Conservation (phyloP, 2,329 filamentous ascomycete species). For the Arthrobotrys pseudoclavata region DNA sequence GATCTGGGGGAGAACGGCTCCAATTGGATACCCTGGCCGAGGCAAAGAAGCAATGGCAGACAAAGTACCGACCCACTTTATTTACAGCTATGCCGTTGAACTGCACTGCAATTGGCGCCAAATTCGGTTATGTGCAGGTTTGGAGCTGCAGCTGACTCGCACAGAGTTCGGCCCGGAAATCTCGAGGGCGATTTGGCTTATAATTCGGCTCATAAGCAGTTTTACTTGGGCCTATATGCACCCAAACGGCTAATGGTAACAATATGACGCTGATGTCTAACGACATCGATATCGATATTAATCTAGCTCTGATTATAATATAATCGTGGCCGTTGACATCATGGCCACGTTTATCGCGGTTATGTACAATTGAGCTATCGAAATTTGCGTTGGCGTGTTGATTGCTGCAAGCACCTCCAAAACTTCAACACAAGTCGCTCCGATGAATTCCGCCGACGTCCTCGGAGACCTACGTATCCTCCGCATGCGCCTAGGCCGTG, state of each 20-base stretch:
- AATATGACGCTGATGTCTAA: too few species aligned
- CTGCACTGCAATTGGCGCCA: slow-evolving; percentile 10
- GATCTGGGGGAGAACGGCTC: slow-evolving; percentile 4
- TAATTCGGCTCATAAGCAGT: too few species aligned
- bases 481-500: too few species aligned
- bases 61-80: too few species aligned
- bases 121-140: not conserved
- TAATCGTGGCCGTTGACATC: slow-evolving; percentile 4
- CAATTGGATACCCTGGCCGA: slow-evolving; percentile 40
- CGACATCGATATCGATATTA: too few species aligned
- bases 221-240: too few species aligned
- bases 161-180: slow-evolving; percentile 10
- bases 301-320: not conserved
- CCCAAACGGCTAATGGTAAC: too few species aligned
- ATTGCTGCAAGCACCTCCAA: not conserved
- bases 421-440: not conserved
- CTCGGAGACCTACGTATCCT: not conserved
- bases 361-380: not conserved
- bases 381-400: slow-evolving; percentile 14
- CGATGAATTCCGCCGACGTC: not conserved
- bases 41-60: slow-evolving; percentile 27
- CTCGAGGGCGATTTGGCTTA: not conserved
- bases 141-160: slow-evolving; percentile 33
- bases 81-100: not conserved
- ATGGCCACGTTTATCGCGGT: not conserved